phyloP scores from a whole-genome alignment of 768 basidiomycete species.

The Dacryopinax primogenitus region DNA sequence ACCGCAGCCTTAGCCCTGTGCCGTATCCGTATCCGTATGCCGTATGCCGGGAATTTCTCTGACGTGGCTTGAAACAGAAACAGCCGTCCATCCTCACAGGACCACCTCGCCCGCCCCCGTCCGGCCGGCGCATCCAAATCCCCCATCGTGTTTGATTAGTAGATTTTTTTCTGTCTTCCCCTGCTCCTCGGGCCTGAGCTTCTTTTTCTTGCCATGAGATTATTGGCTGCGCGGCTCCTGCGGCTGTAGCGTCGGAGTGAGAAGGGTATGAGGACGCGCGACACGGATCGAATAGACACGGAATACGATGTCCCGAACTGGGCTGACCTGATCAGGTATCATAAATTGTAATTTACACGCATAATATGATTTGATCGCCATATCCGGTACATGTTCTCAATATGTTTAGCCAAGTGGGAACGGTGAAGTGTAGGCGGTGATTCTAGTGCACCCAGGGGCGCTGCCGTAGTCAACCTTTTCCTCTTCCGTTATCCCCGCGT shows the following conservation, averaged over 20 bases:
- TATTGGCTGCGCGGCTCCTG: neutral
- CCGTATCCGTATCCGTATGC: slow-evolving; percentile 5
- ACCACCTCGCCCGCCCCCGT: neutral
- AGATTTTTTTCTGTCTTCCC: neutral
- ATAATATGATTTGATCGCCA: neutral
- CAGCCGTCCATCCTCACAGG: too few relatives aligned
- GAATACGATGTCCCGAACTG: too few relatives aligned
- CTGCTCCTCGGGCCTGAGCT: slow-evolving; percentile 10
- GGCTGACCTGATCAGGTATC: too few relatives aligned
- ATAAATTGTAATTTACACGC: too few relatives aligned
- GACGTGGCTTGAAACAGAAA: slow-evolving; percentile 10
- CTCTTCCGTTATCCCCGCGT: neutral
- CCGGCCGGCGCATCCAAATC: neutral
- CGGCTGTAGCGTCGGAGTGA: slow-evolving; percentile 4
- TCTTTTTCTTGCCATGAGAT: neutral
- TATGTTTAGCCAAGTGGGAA: neutral
- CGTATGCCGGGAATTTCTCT: slow-evolving; percentile 6
- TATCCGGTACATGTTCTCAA: neutral
- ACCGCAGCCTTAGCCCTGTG: too few relatives aligned
- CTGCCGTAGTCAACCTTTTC: neutral
- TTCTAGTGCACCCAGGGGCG: too few relatives aligned
- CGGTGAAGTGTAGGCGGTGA: too few relatives aligned
- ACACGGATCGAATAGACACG: neutral
- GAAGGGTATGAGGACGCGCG: neutral
- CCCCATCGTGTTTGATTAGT: neutral